These are phyloP conservation scores for Erodium chrysanthum DNA, from an alignment of 441 rosid genomes.

Conservation along the genomic window DNA sequence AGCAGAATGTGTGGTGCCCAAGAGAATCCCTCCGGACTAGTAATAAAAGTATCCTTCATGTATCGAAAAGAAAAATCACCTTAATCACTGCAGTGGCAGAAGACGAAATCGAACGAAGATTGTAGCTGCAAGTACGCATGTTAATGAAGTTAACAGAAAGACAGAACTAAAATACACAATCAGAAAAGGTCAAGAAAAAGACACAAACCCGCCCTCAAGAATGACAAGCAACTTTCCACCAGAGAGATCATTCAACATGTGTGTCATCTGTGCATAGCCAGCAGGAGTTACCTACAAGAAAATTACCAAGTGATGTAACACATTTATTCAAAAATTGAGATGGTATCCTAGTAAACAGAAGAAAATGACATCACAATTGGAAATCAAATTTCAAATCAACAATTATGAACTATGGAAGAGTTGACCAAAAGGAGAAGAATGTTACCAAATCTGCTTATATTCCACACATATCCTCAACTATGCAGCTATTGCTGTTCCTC, in stretches of 20 bases:
- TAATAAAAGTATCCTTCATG: not conserved
- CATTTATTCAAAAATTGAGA: not conserved
- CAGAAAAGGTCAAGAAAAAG: conserved; percentile 14
- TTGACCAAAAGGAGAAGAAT: not conserved
- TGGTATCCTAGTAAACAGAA: conserved; percentile 5
- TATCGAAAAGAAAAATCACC: conserved; percentile 34
- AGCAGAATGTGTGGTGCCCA: not conserved
- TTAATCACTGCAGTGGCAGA: conserved; percentile 87
- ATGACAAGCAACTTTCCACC: conserved; percentile 84
- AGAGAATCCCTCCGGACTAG: not conserved
- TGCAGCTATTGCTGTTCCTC: not conserved
- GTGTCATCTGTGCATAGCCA: conserved; percentile 84
- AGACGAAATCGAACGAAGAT: conserved; percentile 89
- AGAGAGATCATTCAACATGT: conserved; percentile 49
- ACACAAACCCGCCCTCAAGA: conserved; percentile 89
- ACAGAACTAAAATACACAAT: conserved; percentile 12
- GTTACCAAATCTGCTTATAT: conserved; percentile 1
- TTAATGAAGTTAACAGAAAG: not conserved
- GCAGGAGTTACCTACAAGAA: conserved; percentile 66
- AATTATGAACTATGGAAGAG: not conserved
- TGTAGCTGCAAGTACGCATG: conserved; percentile 53
- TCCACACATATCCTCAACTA: not conserved
- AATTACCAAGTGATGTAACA: not conserved
- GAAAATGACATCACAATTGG: not conserved
- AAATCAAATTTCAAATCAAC: conserved; percentile 4